Percentiles rank a stretch among this genome's conserved stretches.
phyloP scores from a whole-genome alignment of 106 monocot species.

The Dendrobium catenatum region DNA sequence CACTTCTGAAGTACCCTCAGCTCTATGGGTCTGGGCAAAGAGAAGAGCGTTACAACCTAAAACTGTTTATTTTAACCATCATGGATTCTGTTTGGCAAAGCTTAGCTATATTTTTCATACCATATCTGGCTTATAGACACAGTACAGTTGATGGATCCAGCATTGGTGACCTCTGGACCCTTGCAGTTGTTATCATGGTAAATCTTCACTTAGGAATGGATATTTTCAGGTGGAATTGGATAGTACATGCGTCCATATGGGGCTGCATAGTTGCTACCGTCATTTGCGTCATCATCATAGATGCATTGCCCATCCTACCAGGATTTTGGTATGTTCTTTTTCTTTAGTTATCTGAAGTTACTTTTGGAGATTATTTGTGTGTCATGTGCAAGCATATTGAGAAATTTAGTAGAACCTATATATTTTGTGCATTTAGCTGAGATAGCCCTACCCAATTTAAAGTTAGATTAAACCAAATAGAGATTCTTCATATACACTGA shows the following conservation, averaged over 20 bases:
- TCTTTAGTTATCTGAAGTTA: background rate
- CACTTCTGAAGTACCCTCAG: conserved; percentile 69
- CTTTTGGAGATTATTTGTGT: background rate
- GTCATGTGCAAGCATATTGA: background rate
- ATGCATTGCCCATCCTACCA: conserved; percentile 34
- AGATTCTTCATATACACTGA: no score
- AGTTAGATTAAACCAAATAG: no score
- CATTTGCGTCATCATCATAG: conserved; percentile 47
- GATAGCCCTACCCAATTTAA: background rate
- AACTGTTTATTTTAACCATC: conserved; percentile 67
- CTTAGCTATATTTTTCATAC: conserved; percentile 68
- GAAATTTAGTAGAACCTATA: background rate
- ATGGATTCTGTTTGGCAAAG: conserved; percentile 85
- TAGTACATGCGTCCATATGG: conserved; percentile 70
- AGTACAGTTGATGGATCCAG: conserved; percentile 60
- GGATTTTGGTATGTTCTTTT: conserved; percentile 44
- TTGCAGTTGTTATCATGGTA: conserved; percentile 75
- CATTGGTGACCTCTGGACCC: conserved; percentile 74
- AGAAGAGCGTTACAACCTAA: conserved; percentile 83
- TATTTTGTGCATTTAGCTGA: background rate
- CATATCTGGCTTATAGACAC: conserved; percentile 56
- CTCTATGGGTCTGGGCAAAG: conserved; percentile 82
- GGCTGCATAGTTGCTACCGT: conserved; percentile 54
- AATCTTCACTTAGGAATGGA: conserved; percentile 90
- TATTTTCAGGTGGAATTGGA: conserved; percentile 86